Base-by-base conservation (phyloP, 345 rosid species). In the Brassica cretica region DNA sequence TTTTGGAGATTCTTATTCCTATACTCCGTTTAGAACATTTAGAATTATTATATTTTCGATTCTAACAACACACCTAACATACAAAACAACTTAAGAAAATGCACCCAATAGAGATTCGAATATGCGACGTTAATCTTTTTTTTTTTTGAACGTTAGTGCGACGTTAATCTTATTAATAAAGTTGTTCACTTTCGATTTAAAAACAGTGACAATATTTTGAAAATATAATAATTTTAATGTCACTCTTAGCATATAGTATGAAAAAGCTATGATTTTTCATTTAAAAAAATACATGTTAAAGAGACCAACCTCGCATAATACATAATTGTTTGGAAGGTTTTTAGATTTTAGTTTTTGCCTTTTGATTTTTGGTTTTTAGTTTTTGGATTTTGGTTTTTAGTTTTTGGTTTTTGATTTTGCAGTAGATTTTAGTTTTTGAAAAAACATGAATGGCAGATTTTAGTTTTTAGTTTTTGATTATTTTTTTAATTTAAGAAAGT, bases 21-120 rank as follows among this genome's bases (percentile, higher is more conserved):
- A 58, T 5, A 21, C 62, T n/a, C n/a, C 14, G 29, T 9, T 21
- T 56, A 21, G 14, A 58, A 58, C 29, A 58, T 21, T 58, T 29
- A 2, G n/a, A 63, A 33, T 1, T 64, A 32, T 64, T 1, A 15
- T 64, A 35, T 63, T 73, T 73, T 30, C 21, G 60, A 64, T 30
- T 63, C 61, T 10, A 29, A 29, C 62, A 73, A 73, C 18, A 64
- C 76, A 73, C 70, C 76, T 63, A 73, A 73, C 76, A 49, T 63
- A 73, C 76, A 73, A 73, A 73, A 73, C 30, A 63, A 73, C 44
- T 29, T 63, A 21, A 21, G 7, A 41, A 27, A 30, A 30, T 1
- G 10, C 46, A 3, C 29, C 18, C 30, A 27, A 27, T 14, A 27
- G 25, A 41, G 19, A 46, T 72, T 15, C 18, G 51, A 41, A 61